Evolutionary conservation across 441 rosid genomes (phyloP).

Genomic region (Geranium incanum): DNA sequence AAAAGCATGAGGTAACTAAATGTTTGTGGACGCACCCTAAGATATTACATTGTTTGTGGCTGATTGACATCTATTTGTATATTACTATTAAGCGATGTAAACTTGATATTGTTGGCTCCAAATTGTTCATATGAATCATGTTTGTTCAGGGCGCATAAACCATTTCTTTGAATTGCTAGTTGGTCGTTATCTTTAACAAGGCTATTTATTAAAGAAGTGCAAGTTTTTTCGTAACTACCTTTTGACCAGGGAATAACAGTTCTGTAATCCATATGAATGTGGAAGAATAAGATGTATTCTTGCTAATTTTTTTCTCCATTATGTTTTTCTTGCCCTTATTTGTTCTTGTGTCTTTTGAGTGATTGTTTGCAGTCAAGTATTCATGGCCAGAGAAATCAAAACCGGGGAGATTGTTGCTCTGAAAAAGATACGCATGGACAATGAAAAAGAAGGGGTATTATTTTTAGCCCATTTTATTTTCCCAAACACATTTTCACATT

Average conservation of each 20-base stretch:
- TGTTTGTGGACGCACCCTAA: too few species aligned
- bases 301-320: neutral
- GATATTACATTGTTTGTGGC: neutral
- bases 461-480: neutral
- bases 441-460: slow-evolving; percentile 69
- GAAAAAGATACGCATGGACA: slow-evolving; percentile 77
- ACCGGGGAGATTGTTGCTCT: slow-evolving; percentile 66
- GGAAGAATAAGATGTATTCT: neutral
- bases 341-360: neutral
- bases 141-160: neutral
- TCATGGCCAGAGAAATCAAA: slow-evolving; percentile 68
- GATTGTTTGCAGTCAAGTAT: slow-evolving; percentile 63
- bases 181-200: neutral
- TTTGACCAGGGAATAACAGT: neutral
- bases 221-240: neutral
- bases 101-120: neutral
- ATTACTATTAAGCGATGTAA: neutral
- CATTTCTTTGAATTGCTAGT: neutral
- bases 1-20: too few species aligned
- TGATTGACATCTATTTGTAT: neutral
- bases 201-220: neutral
- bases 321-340: neutral
- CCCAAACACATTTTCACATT: slow-evolving; percentile 1
- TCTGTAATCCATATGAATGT: neutral
- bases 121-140: neutral